These are phyloP conservation scores for Penicillium soppii DNA, from an alignment of 495 filamentous ascomycete species.

Conservation along the genomic window DNA sequence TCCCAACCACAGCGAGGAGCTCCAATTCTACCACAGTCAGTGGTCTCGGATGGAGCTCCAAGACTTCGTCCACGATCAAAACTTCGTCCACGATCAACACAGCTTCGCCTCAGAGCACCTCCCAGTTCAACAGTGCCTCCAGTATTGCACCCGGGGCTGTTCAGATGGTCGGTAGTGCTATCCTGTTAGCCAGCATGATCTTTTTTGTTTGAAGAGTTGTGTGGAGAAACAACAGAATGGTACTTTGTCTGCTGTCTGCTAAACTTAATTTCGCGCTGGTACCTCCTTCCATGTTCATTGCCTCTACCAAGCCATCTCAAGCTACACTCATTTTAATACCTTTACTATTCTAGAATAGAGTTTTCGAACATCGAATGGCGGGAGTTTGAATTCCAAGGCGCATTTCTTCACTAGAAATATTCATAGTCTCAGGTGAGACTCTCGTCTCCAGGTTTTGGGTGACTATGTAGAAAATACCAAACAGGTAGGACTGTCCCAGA, in stretches of 20 bases:
- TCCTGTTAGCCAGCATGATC: neutral
- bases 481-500: neutral
- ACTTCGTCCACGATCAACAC: too few species aligned
- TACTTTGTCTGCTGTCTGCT: neutral
- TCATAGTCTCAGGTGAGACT: neutral
- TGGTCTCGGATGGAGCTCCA: neutral
- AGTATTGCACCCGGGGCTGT: neutral
- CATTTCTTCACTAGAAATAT: slow-evolving; percentile 1
- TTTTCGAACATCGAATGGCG: neutral
- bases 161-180: neutral
- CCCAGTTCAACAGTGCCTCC: neutral
- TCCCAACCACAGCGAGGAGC: slow-evolving; percentile 46
- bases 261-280: neutral
- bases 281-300: neutral
- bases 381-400: neutral
- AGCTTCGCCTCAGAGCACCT: neutral
- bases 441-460: neutral
- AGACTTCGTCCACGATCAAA: slow-evolving; percentile 1
- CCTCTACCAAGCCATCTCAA: neutral
- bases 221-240: neutral
- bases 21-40: slow-evolving; percentile 1
- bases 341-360: slow-evolving; percentile 2
- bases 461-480: neutral
- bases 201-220: neutral
- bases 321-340: slow-evolving; percentile 3